Evolutionary conservation across 192 early-diverging fungal species (phyloP).

Genomic region (Physocladia obscura): DNA sequence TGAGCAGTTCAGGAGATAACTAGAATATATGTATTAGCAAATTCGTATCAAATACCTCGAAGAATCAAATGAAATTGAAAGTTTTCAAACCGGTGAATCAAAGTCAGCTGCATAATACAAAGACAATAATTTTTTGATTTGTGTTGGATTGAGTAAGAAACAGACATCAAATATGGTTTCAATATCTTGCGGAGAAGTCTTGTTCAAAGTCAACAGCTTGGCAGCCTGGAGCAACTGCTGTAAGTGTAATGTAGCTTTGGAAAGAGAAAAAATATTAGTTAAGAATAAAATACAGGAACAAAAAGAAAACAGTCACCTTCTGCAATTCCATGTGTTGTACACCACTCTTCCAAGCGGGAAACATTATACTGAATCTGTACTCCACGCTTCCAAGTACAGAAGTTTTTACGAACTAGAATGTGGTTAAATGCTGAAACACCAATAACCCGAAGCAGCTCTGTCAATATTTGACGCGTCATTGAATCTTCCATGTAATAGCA

Average conservation of each 20-base stretch:
- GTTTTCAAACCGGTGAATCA: constrained; percentile 74
- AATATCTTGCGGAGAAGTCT: constrained; percentile 84
- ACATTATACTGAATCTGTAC: constrained; percentile 98
- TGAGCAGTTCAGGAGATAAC: constrained; percentile 83
- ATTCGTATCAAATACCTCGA: neutral
- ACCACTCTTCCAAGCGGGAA: constrained; percentile 97
- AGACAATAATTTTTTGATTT: constrained; percentile 95
- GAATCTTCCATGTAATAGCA: constrained; percentile 95
- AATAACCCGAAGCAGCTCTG: constrained; percentile 92
- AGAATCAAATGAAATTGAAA: neutral
- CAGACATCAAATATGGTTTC: constrained; percentile 99
- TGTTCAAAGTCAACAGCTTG: constrained; percentile 94
- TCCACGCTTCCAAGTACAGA: constrained; percentile 98
- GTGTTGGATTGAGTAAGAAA: constrained; percentile 90
- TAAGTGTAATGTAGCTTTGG: constrained; percentile 71
- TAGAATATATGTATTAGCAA: constrained; percentile 43
- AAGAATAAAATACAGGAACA: too few species aligned
- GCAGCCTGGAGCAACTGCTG: constrained; percentile 95
- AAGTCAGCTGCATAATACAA: constrained; percentile 96
- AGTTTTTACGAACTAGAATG: constrained; percentile 95
- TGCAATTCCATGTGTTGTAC: constrained; percentile 88
- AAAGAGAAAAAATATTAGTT: neutral
- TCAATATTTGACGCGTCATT: constrained; percentile 89
- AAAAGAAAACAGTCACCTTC: constrained; percentile 81
- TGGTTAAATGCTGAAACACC: constrained; percentile 96